Evolutionary conservation across 1,284 basidiomycete species (phyloP), one percentile per base, ranked within the genome.

Genomic region (Erythrobasidium hasegawianum): DNA sequence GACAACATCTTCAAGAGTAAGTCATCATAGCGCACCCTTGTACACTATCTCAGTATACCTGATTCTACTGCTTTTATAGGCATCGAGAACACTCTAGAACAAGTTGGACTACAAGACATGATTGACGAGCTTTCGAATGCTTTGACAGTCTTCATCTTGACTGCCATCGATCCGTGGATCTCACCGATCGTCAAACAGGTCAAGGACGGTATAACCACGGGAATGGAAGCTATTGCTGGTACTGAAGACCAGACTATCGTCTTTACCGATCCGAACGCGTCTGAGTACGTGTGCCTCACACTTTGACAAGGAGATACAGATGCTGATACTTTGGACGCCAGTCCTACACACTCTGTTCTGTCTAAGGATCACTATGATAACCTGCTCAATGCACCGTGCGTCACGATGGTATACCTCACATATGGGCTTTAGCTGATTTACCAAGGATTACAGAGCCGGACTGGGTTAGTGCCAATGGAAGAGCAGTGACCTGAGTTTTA

Each of bases 381-480:
- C 33, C 71, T 73, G 64, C 64, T 74, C 26, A 74, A 74, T 64
- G 72, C 73, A 54, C 72, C 73, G 1, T 72, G 71, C 10, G 69
- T 62, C 33, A n/a, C n/a, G n/a, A 52, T 11, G 60, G 60, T 62
- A 57, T 22, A 14, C 13, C 13, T 22, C 53, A 1, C 18, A 55
- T n/a, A 14, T 7, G 26, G 27, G 33, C 22, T n/a, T n/a, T n/a
- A n/a, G n/a, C n/a, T n/a, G n/a, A n/a, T n/a, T n/a, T n/a, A n/a
- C n/a, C n/a, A n/a, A n/a, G n/a, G n/a, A n/a, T n/a, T 11, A 33
- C 33, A 33, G 33, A 33, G 33, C 33, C 11, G 33, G 33, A 33
- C 33, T 33, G 33, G 33, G 33, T 33, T 4, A 33, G 33, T 33
- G 33, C 33, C 11, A 11, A 33, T n/a, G n/a, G n/a, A n/a, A n/a